Base-by-base conservation (phyloP, 2,329 filamentous ascomycete genomes). In the Phaeosphaeriaceae sp. region DNA sequence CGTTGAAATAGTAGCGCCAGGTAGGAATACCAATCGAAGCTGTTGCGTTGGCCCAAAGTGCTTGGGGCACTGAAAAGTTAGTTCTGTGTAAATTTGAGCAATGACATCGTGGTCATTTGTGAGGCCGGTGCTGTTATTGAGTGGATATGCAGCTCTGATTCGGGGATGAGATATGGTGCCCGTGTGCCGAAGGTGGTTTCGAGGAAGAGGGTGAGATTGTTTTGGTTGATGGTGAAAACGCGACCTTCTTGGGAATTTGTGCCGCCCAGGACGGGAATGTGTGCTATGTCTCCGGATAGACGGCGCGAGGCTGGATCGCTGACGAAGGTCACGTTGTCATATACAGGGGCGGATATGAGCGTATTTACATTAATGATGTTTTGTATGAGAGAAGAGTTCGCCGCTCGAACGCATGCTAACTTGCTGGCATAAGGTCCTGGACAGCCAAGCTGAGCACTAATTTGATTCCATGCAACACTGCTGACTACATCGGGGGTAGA, bases 1-100 rank as follows among this genome's bases (percentile, higher is more conserved):
- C 64, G 47, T 70, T 71, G 54, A 62, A 70, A 48, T 58, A 57
- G 42, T 64, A 67, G 20, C 65, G 60, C 63, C 62, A 68, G 2
- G 61, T 55, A 3, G 63, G 61, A 1, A 64, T 61, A 2, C 62
- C 60, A 3, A 52, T 48, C 1, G 50, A 47, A 2, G 63, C 58
- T 3, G 60, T 59, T 3, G 64, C 64, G 13, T 66, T 62, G 6
- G 62, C 56, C 47, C 60, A 62, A 2, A 64, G 49, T 5, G 61
- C 62, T 40, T 52, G 47, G 60, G 54, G 20, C 64, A 67, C 36
- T 56, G 60, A 28, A 64, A 66, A 0, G 42, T 45, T 3, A 59
- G 3, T 8, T 67, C 60, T 6, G 52, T 63, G 0, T 46, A 42
- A 12, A 66, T 58, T 9, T 52, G 48, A 3, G 63, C 50, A 6